phyloP scores from a whole-genome alignment of 768 basidiomycete species.

The Royoungia palumana region DNA sequence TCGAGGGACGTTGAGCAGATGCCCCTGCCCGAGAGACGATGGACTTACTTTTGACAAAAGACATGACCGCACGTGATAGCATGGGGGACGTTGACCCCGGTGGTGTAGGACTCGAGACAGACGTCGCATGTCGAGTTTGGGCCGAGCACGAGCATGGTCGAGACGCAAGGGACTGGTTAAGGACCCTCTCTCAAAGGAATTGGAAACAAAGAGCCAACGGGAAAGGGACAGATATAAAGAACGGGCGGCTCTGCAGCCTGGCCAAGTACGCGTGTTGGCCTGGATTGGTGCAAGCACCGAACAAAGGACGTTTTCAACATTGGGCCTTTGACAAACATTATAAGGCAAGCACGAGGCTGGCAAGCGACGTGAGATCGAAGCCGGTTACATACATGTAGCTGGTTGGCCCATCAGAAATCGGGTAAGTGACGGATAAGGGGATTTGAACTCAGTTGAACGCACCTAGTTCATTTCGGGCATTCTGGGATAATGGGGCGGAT shows the following conservation, averaged over 20 bases:
- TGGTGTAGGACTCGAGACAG: constrained; percentile 63
- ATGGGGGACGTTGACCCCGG: constrained; percentile 53
- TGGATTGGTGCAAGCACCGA: constrained; percentile 22
- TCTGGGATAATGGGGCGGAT: constrained; percentile 21
- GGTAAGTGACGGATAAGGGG: constrained; percentile 13
- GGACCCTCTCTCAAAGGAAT: constrained; percentile 25
- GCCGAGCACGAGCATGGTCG: constrained; percentile 63
- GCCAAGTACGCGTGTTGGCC: constrained; percentile 31
- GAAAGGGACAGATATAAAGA: constrained; percentile 20
- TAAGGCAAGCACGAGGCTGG: constrained; percentile 35
- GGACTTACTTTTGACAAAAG: constrained; percentile 49
- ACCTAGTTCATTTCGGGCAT: constrained; percentile 27
- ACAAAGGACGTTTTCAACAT: constrained; percentile 21
- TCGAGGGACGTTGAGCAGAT: neutral
- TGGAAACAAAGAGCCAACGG: constrained; percentile 2
- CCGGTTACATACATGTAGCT: constrained; percentile 16
- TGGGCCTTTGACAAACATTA: constrained; percentile 25
- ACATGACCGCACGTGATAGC: constrained; percentile 71
- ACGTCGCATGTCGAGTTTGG: constrained; percentile 70
- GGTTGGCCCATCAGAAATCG: constrained; percentile 13
- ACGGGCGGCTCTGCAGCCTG: constrained; percentile 20
- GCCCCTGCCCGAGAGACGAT: constrained; percentile 17
- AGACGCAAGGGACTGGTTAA: constrained; percentile 32
- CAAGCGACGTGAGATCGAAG: constrained; percentile 34
- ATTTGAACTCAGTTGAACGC: constrained; percentile 21